A percentile compares a stretch with the other conserved stretches of the same genome.
phyloP scores from a whole-genome alignment of 148 eudicot species.

The Diospyros kaki region DNA sequence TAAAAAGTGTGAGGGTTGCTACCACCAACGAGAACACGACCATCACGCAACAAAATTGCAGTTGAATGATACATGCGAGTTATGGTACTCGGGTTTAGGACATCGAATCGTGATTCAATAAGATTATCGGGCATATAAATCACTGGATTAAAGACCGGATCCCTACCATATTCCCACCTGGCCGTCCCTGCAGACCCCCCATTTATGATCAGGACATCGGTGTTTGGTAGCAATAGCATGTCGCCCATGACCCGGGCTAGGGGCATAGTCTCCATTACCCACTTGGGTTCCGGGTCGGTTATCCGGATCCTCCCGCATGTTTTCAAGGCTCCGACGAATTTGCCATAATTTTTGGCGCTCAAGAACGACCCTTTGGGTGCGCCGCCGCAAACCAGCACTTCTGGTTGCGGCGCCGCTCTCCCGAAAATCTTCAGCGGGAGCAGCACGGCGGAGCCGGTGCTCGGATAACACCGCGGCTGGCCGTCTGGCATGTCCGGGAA shows the following conservation, averaged over 20 bases:
- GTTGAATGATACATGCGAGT: slow-evolving; percentile 79
- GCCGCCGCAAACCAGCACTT: slow-evolving; percentile 54
- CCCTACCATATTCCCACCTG: slow-evolving; percentile 63
- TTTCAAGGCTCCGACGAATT: slow-evolving; percentile 24
- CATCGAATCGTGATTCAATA: slow-evolving; percentile 46
- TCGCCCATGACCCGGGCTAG: slow-evolving; percentile 45
- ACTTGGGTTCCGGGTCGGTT: slow-evolving; percentile 32
- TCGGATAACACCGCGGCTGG: slow-evolving; percentile 66
- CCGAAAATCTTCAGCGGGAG: slow-evolving; percentile 44
- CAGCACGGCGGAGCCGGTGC: slow-evolving; percentile 64
- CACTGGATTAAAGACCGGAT: slow-evolving; percentile 54
- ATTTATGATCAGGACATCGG: slow-evolving; percentile 54
- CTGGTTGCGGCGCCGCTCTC: slow-evolving; percentile 8
- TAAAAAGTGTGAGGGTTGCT: slow-evolving; percentile 64
- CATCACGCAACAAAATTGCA: slow-evolving; percentile 60
- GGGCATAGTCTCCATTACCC: slow-evolving; percentile 54
- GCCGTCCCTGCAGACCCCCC: slow-evolving; percentile 63
- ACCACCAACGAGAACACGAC: slow-evolving; percentile 71
- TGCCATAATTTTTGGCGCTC: background rate
- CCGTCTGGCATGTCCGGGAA: slow-evolving; percentile 62
- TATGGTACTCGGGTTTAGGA: slow-evolving; percentile 31
- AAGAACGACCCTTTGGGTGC: slow-evolving; percentile 34
- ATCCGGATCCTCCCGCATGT: slow-evolving; percentile 42
- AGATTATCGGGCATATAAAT: slow-evolving; percentile 38
- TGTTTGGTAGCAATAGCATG: slow-evolving; percentile 44